Evolutionary conservation across 805 yeast species (phyloP).

Genomic region (Pichia gijzeniarum): DNA sequence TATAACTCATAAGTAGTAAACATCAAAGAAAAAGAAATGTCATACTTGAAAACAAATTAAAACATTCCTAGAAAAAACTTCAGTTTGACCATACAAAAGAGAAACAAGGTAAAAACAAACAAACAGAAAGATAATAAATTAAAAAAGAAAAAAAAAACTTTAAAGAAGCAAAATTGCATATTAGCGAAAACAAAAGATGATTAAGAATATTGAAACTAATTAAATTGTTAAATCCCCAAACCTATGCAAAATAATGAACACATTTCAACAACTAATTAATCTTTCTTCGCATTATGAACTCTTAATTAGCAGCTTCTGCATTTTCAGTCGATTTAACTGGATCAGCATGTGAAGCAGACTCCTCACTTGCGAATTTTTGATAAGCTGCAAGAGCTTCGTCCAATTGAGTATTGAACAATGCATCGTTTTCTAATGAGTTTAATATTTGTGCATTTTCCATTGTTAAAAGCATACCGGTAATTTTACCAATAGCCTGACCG

Average conservation of each 20-base stretch:
- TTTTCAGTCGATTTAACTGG: conserved; percentile 7
- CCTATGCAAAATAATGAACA: not conserved
- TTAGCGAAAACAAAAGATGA: conserved; percentile 6
- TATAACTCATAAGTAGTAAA: conserved; percentile 5
- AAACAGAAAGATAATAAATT: conserved; percentile 7
- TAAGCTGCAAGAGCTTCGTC: conserved; percentile 93
- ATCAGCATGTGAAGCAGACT: conserved; percentile 12
- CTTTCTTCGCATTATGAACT: not conserved
- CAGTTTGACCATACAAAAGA: not conserved
- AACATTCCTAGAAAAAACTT: conserved; percentile 1
- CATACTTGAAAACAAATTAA: not conserved
- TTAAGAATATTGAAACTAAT: conserved; percentile 7
- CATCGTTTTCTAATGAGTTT: conserved; percentile 84
- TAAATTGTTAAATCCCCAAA: conserved; percentile 6
- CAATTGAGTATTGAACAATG: conserved; percentile 81
- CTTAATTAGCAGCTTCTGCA: conserved; percentile 9
- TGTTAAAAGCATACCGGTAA: conserved; percentile 98
- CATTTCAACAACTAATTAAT: not conserved
- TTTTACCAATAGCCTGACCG: conserved; percentile 94
- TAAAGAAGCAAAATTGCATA: too few species aligned
- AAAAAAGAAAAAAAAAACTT: conserved; percentile 7
- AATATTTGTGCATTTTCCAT: conserved; percentile 88
- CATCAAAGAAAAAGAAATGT: conserved; percentile 2
- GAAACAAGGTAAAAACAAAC: conserved; percentile 5
- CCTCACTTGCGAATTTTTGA: conserved; percentile 70